Percentiles rank a stretch among this genome's conserved stretches.
Conservation (phyloP, 108 stramenopile genomes). For the Schizochytrium sp. region DNA sequence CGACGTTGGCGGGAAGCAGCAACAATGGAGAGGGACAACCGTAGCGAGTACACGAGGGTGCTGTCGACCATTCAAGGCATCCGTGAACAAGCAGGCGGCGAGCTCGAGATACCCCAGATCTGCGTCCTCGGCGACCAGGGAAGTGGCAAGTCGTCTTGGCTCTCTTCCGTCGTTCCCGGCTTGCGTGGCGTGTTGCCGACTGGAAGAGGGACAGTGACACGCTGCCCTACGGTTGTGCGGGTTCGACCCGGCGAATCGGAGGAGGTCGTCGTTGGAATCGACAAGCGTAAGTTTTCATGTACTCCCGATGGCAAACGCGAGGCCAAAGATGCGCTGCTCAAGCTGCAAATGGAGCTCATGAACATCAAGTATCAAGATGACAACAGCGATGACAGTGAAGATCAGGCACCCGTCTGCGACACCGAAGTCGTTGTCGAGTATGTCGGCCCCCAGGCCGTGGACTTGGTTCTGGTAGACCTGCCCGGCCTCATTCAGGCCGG, state of each 20-base stretch:
- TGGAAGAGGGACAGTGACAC: not conserved
- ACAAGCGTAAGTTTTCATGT: not conserved
- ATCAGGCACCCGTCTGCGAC: not conserved
- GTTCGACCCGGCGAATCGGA: not conserved
- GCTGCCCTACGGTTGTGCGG: not conserved
- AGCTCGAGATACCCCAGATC: not conserved
- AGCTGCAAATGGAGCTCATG: not conserved
- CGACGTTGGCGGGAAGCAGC: too few relatives aligned
- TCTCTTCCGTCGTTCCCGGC: not conserved
- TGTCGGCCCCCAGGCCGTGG: not conserved
- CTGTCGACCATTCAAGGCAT: not conserved
- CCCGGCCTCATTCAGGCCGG: not conserved
- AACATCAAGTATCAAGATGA: not conserved
- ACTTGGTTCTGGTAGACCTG: constrained; percentile 1
- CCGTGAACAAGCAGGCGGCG: not conserved
- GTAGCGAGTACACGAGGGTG: not conserved
- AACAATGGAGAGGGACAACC: too few relatives aligned
- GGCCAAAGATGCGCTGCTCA: not conserved
- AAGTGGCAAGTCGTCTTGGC: not conserved
- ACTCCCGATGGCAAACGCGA: not conserved
- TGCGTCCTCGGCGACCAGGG: not conserved
- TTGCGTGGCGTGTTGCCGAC: not conserved
- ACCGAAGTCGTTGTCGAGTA: not conserved
- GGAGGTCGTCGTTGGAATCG: not conserved
- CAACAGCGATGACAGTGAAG: not conserved